phyloP scores from a whole-genome alignment of 371 early-diverging fungal genomes.

The Mucor lusitanicus region DNA sequence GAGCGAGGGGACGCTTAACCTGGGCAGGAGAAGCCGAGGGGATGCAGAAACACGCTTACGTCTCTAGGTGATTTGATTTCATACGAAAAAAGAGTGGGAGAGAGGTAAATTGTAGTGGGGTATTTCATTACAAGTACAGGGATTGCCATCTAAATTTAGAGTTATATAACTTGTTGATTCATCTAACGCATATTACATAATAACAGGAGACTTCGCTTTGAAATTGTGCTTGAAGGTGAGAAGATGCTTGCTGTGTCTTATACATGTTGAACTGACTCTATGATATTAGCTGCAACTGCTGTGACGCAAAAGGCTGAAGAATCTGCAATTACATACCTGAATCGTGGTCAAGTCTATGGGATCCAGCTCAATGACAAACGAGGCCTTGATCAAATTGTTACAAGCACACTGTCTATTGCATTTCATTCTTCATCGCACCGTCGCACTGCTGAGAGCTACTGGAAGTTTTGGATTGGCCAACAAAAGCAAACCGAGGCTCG shows the following conservation, averaged over 20 bases:
- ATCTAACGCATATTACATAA: neutral
- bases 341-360: slow-evolving; percentile 59
- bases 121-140: slow-evolving; percentile 5
- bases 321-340: slow-evolving; percentile 28
- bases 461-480: slow-evolving; percentile 79
- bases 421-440: slow-evolving; percentile 82
- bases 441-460: slow-evolving; percentile 65
- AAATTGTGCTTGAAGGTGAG: slow-evolving; percentile 33
- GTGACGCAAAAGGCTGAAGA: slow-evolving; percentile 33
- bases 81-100: neutral
- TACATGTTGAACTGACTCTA: neutral
- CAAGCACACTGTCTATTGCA: slow-evolving; percentile 64
- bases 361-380: slow-evolving; percentile 53
- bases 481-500: slow-evolving; percentile 63
- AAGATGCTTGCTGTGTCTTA: neutral
- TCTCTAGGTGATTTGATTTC: neutral
- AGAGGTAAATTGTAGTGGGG: neutral
- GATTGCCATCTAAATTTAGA: slow-evolving; percentile 2
- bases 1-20: neutral
- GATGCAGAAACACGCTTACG: too few species aligned
- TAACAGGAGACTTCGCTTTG: slow-evolving; percentile 24
- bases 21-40: neutral
- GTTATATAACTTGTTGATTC: neutral
- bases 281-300: slow-evolving; percentile 25
- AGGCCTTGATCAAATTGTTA: slow-evolving; percentile 46